These are phyloP conservation scores for Lepidium didymum DNA, from an alignment of 345 rosid genomes.

Conservation along the genomic window DNA sequence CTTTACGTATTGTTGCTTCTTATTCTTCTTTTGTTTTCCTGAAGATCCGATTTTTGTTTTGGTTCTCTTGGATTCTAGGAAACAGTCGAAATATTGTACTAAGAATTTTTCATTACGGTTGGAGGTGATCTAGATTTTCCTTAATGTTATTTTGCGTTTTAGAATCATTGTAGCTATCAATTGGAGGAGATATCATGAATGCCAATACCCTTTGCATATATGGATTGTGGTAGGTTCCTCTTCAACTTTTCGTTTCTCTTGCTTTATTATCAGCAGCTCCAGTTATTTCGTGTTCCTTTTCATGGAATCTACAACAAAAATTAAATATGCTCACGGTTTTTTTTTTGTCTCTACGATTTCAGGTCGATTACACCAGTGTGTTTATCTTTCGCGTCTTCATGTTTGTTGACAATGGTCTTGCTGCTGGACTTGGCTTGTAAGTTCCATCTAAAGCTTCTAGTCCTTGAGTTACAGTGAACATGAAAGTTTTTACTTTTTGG, in stretches of 20 bases:
- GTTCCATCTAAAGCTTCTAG: slow-evolving; percentile 19
- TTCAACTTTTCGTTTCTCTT: background rate
- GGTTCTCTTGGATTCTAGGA: background rate
- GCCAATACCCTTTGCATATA: slow-evolving; percentile 88
- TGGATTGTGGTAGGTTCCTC: slow-evolving; percentile 86
- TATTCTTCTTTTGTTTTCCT: background rate
- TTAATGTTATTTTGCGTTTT: slow-evolving; percentile 6
- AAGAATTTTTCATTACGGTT: background rate
- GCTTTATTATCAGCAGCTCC: background rate
- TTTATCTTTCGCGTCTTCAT: slow-evolving; percentile 86
- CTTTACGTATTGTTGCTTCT: background rate
- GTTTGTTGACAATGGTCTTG: slow-evolving; percentile 93
- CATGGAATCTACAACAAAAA: background rate
- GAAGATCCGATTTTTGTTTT: background rate
- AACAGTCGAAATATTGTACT: background rate
- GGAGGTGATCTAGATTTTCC: slow-evolving; percentile 17
- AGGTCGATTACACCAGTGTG: slow-evolving; percentile 92
- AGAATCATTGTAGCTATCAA: slow-evolving; percentile 87
- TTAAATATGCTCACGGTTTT: background rate
- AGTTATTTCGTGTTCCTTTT: background rate
- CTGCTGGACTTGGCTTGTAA: slow-evolving; percentile 98
- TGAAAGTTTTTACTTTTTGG: background rate
- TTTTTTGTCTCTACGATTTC: slow-evolving; percentile 17
- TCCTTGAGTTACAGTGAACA: background rate
- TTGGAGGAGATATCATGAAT: slow-evolving; percentile 72